These are phyloP conservation scores for Mallotus japonicus DNA, from an alignment of 441 rosid genomes.

Conservation along the genomic window DNA sequence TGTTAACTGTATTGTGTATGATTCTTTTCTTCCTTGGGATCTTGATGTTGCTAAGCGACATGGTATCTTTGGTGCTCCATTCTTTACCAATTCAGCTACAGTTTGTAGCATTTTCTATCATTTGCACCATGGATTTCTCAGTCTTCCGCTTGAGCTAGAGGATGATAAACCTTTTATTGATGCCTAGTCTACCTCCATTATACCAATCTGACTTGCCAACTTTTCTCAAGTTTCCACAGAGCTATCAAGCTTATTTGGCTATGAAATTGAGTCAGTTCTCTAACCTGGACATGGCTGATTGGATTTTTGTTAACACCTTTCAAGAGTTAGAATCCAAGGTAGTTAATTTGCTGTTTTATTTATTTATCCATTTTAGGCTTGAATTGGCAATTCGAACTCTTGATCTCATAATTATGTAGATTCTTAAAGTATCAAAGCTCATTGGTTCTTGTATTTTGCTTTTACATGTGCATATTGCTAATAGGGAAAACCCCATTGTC, in stretches of 20 bases:
- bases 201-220: conserved; percentile 49
- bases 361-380: too few species aligned
- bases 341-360: too few species aligned
- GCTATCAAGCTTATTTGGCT: conserved; percentile 49
- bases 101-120: conserved; percentile 43
- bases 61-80: conserved; percentile 51
- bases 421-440: background rate
- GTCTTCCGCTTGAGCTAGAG: conserved; percentile 39
- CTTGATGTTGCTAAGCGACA: conserved; percentile 65
- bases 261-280: conserved; percentile 51
- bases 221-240: conserved; percentile 40
- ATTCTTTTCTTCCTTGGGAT: conserved; percentile 75
- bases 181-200: conserved; percentile 55
- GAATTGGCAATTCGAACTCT: too few species aligned
- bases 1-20: conserved; percentile 52
- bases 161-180: conserved; percentile 29
- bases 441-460: too few species aligned
- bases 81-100: conserved; percentile 62
- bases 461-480: background rate
- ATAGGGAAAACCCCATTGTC: too few species aligned
- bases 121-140: conserved; percentile 32
- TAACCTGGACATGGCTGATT: conserved; percentile 51
- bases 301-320: conserved; percentile 60
- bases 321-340: conserved; percentile 55
- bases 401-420: too few species aligned